Conservation (phyloP, 768 basidiomycete genomes). For the Crepidotus variabilis region DNA sequence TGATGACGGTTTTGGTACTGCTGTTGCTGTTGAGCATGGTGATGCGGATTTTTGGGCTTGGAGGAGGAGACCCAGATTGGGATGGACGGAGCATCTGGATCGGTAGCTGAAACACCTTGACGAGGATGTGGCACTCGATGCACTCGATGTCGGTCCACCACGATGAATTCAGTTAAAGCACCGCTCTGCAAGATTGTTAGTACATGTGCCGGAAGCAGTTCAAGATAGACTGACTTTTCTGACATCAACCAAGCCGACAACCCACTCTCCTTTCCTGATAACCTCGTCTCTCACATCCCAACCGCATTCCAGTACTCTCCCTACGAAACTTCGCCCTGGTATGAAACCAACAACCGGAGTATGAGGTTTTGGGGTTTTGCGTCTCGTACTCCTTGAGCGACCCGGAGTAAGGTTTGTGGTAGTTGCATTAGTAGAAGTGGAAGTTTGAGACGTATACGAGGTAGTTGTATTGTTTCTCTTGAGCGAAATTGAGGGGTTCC, state of each 20-base stretch:
- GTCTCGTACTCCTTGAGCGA: background rate
- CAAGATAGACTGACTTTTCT: constrained; percentile 57
- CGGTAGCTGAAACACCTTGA: constrained; percentile 18
- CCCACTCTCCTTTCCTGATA: constrained; percentile 79
- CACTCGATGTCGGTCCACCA: constrained; percentile 75
- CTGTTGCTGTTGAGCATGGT: constrained; percentile 22
- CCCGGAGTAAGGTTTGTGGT: background rate
- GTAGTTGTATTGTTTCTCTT: constrained; percentile 15
- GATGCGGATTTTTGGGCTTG: constrained; percentile 7
- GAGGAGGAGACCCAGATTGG: constrained; percentile 8
- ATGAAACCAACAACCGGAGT: constrained; percentile 64
- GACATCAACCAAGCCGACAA: constrained; percentile 75
- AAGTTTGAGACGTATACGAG: background rate
- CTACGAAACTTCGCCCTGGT: constrained; percentile 86
- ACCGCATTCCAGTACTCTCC: constrained; percentile 77
- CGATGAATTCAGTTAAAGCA: constrained; percentile 84
- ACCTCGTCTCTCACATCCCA: constrained; percentile 72
- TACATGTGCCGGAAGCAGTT: constrained; percentile 12
- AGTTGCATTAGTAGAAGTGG: background rate
- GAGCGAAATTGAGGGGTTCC: constrained; percentile 16
- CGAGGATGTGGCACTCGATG: constrained; percentile 68
- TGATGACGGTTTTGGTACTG: background rate
- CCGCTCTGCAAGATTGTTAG: constrained; percentile 53
- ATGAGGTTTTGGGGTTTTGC: constrained; percentile 10
- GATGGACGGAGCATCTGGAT: constrained; percentile 9